Conservation (phyloP, 495 filamentous ascomycete genomes). For the Xylaria telfairii region DNA sequence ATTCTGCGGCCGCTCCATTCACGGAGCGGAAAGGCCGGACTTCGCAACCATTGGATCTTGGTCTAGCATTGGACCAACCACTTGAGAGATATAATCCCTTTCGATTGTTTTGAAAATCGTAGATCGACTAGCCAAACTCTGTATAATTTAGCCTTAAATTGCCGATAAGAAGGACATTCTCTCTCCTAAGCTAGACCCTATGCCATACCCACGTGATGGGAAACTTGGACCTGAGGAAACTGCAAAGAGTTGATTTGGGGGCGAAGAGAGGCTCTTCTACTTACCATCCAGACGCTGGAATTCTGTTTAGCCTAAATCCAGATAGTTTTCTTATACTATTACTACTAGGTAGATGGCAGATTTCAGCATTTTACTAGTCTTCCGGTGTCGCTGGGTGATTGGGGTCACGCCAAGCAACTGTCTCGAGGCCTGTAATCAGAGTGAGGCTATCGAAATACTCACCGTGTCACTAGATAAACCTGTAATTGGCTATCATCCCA, state of each 20-base stretch:
- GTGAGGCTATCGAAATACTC: not conserved
- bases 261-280: not conserved
- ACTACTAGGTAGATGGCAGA: not conserved
- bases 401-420: slow-evolving; percentile 15
- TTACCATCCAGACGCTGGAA: not conserved
- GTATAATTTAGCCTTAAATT: slow-evolving; percentile 16
- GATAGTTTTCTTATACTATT: not conserved
- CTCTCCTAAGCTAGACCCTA: not conserved
- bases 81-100: not conserved
- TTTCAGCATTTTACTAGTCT: not conserved
- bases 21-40: not conserved
- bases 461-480: not conserved
- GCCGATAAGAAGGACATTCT: not conserved
- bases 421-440: not conserved
- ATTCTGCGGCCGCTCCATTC: no score
- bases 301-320: slow-evolving; percentile 7
- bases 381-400: slow-evolving; percentile 19
- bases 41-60: not conserved
- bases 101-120: not conserved
- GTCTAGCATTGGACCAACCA: slow-evolving; percentile 1
- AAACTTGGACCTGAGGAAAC: not conserved
- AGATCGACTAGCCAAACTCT: not conserved
- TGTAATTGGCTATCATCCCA: not conserved
- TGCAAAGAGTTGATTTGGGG: not conserved
- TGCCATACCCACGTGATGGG: slow-evolving; percentile 18